A percentile compares a stretch with the other conserved stretches of the same genome.
phyloP scores from a whole-genome alignment of 2,329 filamentous ascomycete species.

The Alternaria tenuissima region DNA sequence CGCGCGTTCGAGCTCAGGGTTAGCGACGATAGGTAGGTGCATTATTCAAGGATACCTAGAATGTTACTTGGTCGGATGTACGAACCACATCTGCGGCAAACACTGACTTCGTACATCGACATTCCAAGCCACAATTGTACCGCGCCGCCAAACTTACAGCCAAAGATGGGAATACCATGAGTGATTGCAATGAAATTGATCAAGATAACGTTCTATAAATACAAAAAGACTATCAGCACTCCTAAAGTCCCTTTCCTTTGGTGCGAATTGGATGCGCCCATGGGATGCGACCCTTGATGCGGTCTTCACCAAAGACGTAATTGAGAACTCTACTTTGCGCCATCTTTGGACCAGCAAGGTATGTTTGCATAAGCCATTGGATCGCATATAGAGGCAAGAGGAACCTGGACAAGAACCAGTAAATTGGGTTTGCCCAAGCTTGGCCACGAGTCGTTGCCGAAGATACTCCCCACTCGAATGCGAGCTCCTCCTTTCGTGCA shows the following conservation, averaged over 20 bases:
- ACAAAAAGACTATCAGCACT: not conserved
- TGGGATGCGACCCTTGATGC: conserved; percentile 1
- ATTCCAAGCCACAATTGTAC: no score
- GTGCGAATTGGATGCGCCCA: not conserved
- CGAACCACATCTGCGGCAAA: no score
- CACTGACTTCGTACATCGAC: no score
- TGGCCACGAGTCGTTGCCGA: not conserved
- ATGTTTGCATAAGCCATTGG: not conserved
- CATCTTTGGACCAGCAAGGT: not conserved
- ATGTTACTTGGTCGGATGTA: no score
- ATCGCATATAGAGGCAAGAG: not conserved
- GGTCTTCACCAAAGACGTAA: conserved; percentile 4
- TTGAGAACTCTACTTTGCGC: conserved; percentile 2
- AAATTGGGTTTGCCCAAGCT: not conserved
- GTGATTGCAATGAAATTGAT: rapidly evolving
- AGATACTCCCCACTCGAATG: not conserved
- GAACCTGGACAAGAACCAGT: not conserved
- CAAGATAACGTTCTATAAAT: no score
- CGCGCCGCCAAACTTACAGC: rapidly evolving
- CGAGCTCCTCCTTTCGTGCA: not conserved
- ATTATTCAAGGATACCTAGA: no score
- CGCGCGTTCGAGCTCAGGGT: no score
- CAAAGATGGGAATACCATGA: no score
- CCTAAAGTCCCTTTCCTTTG: not conserved
- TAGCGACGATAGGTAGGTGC: no score